phyloP scores from a whole-genome alignment of 2,329 filamentous ascomycete species.

The Microsporum ferrugineum region DNA sequence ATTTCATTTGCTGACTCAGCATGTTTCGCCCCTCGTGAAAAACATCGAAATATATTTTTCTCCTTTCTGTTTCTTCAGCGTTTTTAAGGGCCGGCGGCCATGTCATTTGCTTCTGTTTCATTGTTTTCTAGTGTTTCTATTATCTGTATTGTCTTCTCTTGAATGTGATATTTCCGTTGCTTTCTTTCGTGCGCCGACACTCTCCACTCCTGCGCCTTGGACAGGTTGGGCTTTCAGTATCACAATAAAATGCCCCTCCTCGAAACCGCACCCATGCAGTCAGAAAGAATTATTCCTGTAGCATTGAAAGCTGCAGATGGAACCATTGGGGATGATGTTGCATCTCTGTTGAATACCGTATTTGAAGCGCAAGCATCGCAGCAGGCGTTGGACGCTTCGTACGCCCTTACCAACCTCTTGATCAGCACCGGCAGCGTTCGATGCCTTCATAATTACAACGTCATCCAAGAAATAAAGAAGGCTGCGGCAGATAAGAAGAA shows the following conservation, averaged over 20 bases:
- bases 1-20: background rate
- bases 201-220: conserved; percentile 15
- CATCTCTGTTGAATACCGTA: conserved; percentile 52
- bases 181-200: background rate
- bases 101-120: background rate
- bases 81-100: background rate
- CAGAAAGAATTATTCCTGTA: conserved; percentile 8
- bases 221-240: conserved; percentile 27
- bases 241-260: conserved; percentile 32
- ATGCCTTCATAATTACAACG: conserved; percentile 50
- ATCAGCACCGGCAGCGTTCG: conserved; percentile 54
- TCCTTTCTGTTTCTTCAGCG: background rate
- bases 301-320: conserved; percentile 12
- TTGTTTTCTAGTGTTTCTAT: background rate
- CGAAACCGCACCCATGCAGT: conserved; percentile 6
- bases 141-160: background rate
- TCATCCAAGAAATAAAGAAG: conserved; percentile 57
- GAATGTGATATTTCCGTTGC: background rate
- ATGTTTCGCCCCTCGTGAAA: background rate
- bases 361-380: conserved; percentile 59
- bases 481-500: conserved; percentile 90
- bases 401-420: conserved; percentile 52
- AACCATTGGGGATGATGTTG: conserved; percentile 49
- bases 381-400: conserved; percentile 56
- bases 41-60: background rate